Evolutionary conservation across 2,329 filamentous ascomycete genomes (phyloP).

Genomic region (Alternaria burnsii): DNA sequence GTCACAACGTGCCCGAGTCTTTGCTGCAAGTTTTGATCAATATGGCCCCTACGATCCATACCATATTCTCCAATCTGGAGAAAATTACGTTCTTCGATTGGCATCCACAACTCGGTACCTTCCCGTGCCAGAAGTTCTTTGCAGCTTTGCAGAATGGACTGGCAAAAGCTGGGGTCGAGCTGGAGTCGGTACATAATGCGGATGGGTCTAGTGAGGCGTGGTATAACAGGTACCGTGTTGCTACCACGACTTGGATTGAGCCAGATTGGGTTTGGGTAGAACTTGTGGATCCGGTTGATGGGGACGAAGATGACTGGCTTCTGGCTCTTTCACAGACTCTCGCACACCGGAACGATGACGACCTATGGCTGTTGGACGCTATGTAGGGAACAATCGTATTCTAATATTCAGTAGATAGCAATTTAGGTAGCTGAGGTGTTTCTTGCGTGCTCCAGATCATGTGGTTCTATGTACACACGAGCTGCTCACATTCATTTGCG

Average conservation of each 20-base stretch:
- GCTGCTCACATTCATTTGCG: too few relatives aligned
- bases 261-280: constrained; percentile 13
- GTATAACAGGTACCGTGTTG: neutral
- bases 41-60: neutral
- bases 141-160: constrained; percentile 1
- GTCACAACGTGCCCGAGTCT: neutral
- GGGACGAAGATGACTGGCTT: neutral
- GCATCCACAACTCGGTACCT: constrained; percentile 8
- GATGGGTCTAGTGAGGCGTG: neutral
- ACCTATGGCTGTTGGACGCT: too few relatives aligned
- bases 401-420: neutral
- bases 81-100: constrained; percentile 5
- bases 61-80: neutral
- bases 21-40: neutral
- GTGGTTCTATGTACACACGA: too few relatives aligned
- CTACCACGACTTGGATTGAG: neutral
- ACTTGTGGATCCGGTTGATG: neutral
- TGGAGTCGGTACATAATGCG: neutral
- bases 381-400: neutral
- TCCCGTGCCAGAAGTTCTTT: constrained; percentile 8
- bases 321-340: too few relatives aligned
- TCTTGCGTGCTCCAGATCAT: too few relatives aligned
- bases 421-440: too few relatives aligned
- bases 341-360: too few relatives aligned
- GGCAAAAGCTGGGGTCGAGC: neutral